A percentile compares a stretch with the other conserved stretches of the same genome.
These are phyloP conservation scores for Glonium stellatum DNA, from an alignment of 495 filamentous ascomycete genomes.

Conservation along the genomic window DNA sequence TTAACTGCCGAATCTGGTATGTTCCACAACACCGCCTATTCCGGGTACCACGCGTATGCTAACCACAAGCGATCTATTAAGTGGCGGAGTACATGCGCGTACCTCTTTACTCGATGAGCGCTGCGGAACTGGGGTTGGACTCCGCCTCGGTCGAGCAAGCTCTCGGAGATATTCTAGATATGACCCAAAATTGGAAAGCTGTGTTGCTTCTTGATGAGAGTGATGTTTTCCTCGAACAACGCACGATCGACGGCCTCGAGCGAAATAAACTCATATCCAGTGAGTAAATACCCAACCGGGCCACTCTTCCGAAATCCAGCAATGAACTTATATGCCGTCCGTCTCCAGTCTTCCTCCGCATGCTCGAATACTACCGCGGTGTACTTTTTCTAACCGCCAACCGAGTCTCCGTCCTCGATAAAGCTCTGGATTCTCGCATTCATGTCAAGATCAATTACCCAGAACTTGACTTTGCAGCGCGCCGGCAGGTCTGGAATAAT, in stretches of 20 bases:
- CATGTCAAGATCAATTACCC: constrained; percentile 37
- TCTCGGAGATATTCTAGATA: constrained; percentile 33
- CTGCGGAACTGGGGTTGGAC: constrained; percentile 34
- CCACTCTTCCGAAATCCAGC: background rate
- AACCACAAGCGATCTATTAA: constrained; percentile 10
- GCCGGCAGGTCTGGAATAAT: constrained; percentile 39
- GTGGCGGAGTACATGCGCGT: constrained; percentile 35
- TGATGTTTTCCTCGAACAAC: constrained; percentile 57
- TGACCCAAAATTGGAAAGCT: constrained; percentile 37
- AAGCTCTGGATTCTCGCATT: constrained; percentile 35
- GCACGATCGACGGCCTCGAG: constrained; percentile 31
- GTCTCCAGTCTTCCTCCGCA: constrained; percentile 39
- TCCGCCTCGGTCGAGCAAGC: constrained; percentile 27
- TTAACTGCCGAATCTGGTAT: constrained; percentile 34
- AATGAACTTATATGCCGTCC: background rate
- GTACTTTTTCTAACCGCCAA: constrained; percentile 40
- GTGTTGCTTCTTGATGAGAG: constrained; percentile 57
- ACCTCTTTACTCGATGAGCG: constrained; percentile 35
- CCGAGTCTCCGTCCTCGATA: constrained; percentile 32
- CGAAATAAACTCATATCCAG: constrained; percentile 37
- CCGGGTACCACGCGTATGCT: constrained; percentile 5
- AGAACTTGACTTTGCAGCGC: constrained; percentile 28
- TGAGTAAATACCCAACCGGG: background rate
- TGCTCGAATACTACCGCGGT: constrained; percentile 53
- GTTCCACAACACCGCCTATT: constrained; percentile 1